Percentiles rank a stretch among this genome's conserved stretches.
Evolutionary conservation across 83 land plant species (phyloP).

Genomic region (Thuja plicata): DNA sequence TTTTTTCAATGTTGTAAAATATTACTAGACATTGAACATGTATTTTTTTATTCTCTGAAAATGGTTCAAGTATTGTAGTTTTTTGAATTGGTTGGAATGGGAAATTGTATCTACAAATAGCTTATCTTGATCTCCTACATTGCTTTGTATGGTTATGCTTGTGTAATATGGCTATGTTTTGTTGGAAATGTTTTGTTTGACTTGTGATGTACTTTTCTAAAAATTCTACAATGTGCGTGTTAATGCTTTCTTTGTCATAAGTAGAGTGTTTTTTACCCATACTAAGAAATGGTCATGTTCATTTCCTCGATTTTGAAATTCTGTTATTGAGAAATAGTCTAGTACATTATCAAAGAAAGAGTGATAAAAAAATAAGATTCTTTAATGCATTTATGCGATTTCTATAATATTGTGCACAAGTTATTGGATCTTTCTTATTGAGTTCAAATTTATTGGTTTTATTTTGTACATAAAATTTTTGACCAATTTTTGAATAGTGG

Average conservation of each 20-base stretch:
- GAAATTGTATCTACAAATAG: too few relatives aligned
- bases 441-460: background rate
- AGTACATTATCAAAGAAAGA: background rate
- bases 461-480: background rate
- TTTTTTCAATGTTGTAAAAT: too few relatives aligned
- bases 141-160: too few relatives aligned
- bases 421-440: background rate
- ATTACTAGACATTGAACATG: too few relatives aligned
- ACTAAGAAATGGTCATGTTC: background rate
- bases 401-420: background rate
- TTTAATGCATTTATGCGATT: background rate
- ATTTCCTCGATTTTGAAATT: background rate
- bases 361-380: background rate
- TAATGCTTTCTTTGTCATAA: background rate
- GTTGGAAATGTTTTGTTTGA: too few relatives aligned
- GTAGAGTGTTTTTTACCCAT: background rate
- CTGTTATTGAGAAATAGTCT: background rate
- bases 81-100: too few relatives aligned
- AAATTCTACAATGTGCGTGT: background rate
- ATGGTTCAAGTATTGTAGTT: too few relatives aligned
- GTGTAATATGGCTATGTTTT: too few relatives aligned
- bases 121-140: too few relatives aligned
- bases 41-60: too few relatives aligned
- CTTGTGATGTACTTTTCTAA: background rate
- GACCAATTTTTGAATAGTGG: background rate